These are phyloP conservation scores for Pichia thaimueangensis DNA, from an alignment of 805 yeast genomes.

Conservation along the genomic window DNA sequence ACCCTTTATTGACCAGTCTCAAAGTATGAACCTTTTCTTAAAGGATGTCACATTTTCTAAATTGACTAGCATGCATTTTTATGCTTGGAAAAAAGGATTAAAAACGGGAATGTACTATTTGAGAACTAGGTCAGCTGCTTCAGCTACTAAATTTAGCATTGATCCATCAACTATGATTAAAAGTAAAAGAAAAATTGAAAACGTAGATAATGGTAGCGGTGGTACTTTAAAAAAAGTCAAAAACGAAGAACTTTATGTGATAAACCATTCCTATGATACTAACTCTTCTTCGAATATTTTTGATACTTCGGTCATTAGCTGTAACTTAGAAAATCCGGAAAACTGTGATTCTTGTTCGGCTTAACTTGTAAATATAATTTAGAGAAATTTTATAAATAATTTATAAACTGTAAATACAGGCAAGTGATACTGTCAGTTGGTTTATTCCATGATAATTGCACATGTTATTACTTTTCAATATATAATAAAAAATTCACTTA, in stretches of 20 bases:
- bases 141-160: conserved; percentile 89
- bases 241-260: too few relatives aligned
- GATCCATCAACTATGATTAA: conserved; percentile 32
- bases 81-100: conserved; percentile 97
- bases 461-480: too few relatives aligned
- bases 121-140: conserved; percentile 95
- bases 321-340: conserved; percentile 22
- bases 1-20: conserved; percentile 82
- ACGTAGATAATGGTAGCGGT: not conserved
- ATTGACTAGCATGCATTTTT: conserved; percentile 95
- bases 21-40: conserved; percentile 84
- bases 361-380: conserved; percentile 10
- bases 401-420: too few relatives aligned
- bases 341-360: conserved; percentile 39
- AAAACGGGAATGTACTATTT: conserved; percentile 98
- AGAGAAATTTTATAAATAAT: too few relatives aligned
- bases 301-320: conserved; percentile 17
- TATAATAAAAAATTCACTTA: too few relatives aligned
- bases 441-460: too few relatives aligned
- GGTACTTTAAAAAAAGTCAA: not conserved
- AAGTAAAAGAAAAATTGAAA: not conserved
- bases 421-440: too few relatives aligned
- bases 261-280: too few relatives aligned
- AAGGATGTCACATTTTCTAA: conserved; percentile 93
- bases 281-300: conserved; percentile 12